These are phyloP conservation scores for Pseudocercospora fuligena DNA, from an alignment of 2,329 filamentous ascomycete genomes.

Conservation along the genomic window DNA sequence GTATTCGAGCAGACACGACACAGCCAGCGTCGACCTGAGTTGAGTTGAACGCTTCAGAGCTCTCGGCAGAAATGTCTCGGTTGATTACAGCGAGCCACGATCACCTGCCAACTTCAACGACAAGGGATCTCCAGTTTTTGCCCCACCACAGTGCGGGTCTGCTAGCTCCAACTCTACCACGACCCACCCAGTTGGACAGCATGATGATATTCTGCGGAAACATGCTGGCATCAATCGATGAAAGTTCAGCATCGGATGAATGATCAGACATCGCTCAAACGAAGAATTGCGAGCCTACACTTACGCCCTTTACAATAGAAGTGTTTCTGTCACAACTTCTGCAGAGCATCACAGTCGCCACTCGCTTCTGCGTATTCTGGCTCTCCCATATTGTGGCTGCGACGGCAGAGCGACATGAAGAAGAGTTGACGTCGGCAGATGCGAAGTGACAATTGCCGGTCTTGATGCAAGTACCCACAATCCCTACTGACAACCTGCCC, in stretches of 20 bases:
- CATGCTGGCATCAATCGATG: not conserved
- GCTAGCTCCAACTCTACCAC: conserved; percentile 1
- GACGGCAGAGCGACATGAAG: not conserved
- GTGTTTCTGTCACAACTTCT: not conserved
- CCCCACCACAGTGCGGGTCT: not conserved
- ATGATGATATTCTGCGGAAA: not conserved
- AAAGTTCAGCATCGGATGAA: not conserved
- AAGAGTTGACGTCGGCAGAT: not conserved
- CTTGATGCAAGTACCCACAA: not conserved
- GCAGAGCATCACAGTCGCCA: not conserved
- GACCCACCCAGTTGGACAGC: not conserved
- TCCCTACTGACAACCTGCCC: not conserved
- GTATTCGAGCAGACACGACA: not conserved
- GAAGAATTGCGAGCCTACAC: not conserved
- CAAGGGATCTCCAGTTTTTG: not conserved
- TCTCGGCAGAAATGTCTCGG: not conserved
- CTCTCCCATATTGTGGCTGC: not conserved
- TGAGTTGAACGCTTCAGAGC: not conserved
- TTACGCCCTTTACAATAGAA: not conserved
- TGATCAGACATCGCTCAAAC: not conserved
- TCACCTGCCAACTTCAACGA: not conserved
- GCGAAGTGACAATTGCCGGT: not conserved
- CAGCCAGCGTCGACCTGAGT: too few species aligned
- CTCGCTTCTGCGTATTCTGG: not conserved
- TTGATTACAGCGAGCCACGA: not conserved